Evolutionary conservation across 345 rosid species (phyloP), one percentile per base, ranked within the genome.

Genomic region (Chamaenerion angustifolium): DNA sequence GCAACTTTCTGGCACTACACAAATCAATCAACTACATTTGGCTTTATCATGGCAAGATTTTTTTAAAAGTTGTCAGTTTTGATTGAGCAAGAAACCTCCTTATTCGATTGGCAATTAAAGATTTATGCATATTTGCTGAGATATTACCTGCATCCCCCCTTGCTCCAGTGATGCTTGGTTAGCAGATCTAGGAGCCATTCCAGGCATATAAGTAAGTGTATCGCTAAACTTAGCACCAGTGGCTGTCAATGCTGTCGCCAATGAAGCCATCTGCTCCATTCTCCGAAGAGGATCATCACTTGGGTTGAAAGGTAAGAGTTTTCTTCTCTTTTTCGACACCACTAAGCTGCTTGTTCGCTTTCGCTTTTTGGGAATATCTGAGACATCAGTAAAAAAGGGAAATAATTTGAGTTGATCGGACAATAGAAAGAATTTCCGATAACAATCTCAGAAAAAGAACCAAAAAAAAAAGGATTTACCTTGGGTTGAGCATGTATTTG

Each of bases 81-180:
- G 37, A 31, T 31, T 31, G 10, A 31, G 37, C 37, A n/a, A n/a
- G n/a, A n/a, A n/a, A n/a, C n/a, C n/a, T n/a, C n/a, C n/a, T n/a
- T n/a, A n/a, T n/a, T n/a, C n/a, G n/a, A n/a, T n/a, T n/a, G n/a
- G n/a, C n/a, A 31, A 31, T 4, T 3, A 31, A 5, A 4, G 8
- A 3, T 7, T 2, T 2, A 2, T 13, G 37, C n/a, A 50, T 12
- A 50, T 14, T 17, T 35, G 12, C 16, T 15, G 42, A 53, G 56
- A 18, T 5, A 27, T 49, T n/a, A 88, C 97, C 95, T 88, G 95
- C 95, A 85, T 88, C 54, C 95, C 93, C 42, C 87, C 97, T 46
- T 65, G 64, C 75, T 88, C 97, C 40, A 75, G 67, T 54, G 64
- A 57, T 56, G 97, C 77, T 56, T 68, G 85, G 68, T 88, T 88